Conservation (phyloP, 2,329 filamentous ascomycete species). For the Fusarium sp. region DNA sequence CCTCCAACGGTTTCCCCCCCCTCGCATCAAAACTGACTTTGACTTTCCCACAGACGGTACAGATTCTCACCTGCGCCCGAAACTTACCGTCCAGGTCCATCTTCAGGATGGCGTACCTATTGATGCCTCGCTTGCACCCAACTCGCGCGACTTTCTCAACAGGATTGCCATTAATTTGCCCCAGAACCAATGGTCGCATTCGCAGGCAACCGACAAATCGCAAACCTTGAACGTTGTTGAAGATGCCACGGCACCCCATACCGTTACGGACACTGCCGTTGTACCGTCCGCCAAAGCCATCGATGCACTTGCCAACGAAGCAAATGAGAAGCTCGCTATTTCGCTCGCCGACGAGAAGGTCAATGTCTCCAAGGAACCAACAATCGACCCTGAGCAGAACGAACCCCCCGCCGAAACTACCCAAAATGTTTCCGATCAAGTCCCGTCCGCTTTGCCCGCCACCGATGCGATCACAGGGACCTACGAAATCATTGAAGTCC, state of each 20-base stretch:
- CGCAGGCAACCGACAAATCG: constrained; percentile 5
- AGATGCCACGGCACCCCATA: not conserved
- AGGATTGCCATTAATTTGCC: constrained; percentile 63
- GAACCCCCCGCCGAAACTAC: not conserved
- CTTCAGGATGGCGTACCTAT: constrained; percentile 73
- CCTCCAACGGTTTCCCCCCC: constrained; percentile 21
- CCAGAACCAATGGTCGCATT: constrained; percentile 14
- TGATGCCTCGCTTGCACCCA: constrained; percentile 73
- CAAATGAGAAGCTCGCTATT: constrained; percentile 20
- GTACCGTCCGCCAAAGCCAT: constrained; percentile 4
- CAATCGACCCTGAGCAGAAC: not conserved
- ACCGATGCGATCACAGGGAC: constrained; percentile 13
- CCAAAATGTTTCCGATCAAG: not conserved
- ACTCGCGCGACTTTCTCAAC: constrained; percentile 72
- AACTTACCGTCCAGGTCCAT: constrained; percentile 76
- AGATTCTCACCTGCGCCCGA: constrained; percentile 69
- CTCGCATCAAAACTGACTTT: constrained; percentile 14
- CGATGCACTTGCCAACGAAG: constrained; percentile 25
- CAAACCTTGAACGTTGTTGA: constrained; percentile 13
- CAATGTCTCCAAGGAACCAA: not conserved
- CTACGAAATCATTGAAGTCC: constrained; percentile 71
- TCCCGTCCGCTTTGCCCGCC: not conserved
- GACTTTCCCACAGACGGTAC: constrained; percentile 47
- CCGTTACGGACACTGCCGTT: not conserved
- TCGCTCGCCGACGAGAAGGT: not conserved